Evolutionary conservation across 2,329 filamentous ascomycete species (phyloP).

Genomic region (Aureobasidium zeae): DNA sequence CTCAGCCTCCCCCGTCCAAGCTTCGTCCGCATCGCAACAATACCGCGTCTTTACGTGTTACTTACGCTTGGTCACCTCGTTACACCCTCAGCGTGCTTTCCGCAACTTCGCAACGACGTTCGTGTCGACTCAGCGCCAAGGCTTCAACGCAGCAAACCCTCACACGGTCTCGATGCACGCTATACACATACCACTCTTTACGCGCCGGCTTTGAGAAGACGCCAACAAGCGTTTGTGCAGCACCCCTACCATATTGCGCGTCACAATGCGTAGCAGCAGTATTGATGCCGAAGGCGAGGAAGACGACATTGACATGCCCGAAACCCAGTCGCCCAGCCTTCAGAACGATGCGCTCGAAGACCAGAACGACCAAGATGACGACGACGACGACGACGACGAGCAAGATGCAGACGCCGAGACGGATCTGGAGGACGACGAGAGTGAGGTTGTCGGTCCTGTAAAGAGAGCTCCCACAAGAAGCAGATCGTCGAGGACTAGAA

Average conservation of each 20-base stretch:
- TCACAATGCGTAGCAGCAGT: conserved; percentile 15
- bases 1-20: conserved; percentile 11
- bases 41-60: conserved; percentile 11
- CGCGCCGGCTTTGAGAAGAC: background rate
- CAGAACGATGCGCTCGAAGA: conserved; percentile 41
- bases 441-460: conserved; percentile 33
- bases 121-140: background rate
- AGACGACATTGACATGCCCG: conserved; percentile 25
- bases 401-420: conserved; percentile 25
- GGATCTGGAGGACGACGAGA: conserved; percentile 40
- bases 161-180: conserved; percentile 5
- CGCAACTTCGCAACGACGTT: background rate
- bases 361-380: conserved; percentile 34
- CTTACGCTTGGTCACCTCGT: background rate
- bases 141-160: background rate
- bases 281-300: conserved; percentile 22
- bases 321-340: conserved; percentile 28
- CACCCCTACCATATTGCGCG: background rate
- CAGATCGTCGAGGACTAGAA: conserved; percentile 25
- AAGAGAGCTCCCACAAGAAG: conserved; percentile 24
- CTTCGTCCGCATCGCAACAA: background rate
- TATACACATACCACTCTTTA: background rate
- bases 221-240: background rate
- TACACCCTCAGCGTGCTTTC: too few species aligned
- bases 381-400: conserved; percentile 37